Evolutionary conservation across 2,329 filamentous ascomycete genomes (phyloP), one percentile per base, ranked within the genome.

Genomic region (Fusarium veterinarium): DNA sequence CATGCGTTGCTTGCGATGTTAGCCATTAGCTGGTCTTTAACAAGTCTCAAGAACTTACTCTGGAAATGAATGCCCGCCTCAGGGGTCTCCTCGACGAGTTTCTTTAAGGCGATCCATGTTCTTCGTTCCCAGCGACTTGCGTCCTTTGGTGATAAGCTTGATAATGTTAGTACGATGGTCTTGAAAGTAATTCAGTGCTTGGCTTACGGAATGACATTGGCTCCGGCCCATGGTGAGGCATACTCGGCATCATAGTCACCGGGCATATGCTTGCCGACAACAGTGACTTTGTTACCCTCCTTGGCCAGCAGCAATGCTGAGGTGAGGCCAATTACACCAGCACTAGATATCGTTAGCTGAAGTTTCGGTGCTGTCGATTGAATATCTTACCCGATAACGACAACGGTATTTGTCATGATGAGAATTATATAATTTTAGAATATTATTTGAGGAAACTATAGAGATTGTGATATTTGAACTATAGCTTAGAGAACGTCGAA

Each of bases 231-330:
- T 1, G 94, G 94, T 5, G 93, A 97, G 2, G 93, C 91, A 80
- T 97, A 98, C 84, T 97, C 92, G 72, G 95, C 92, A 74, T 95
- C 92, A 80, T 95, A 96, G 83, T 98, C 95, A 31, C 95, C 95
- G 0, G 95, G 95, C 92, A 97, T 96, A 79, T 97, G 93, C 78
- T 95, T 97, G 8, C 94, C 92, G 30, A 94, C 85, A 35, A 97
- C 85, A 0, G 93, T 95, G 72, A 97, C 80, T n/a, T 68, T 79
- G 63, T 87, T 85, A 13, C 77, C 79, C 56, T 82, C 80, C 70
- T 81, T 85, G 13, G 86, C 82, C 31, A 89, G 80, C 38, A 86
- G 74, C 40, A 87, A 77, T 1, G 87, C 87, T 53, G 84, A 83
- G 20, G 87, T 88, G 59, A 88, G 81, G 60, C 87, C 87, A 33